A percentile compares a stretch with the other conserved stretches of the same genome.
Evolutionary conservation across 495 filamentous ascomycete species (phyloP).

Genomic region (Aspergillus nanangensis): DNA sequence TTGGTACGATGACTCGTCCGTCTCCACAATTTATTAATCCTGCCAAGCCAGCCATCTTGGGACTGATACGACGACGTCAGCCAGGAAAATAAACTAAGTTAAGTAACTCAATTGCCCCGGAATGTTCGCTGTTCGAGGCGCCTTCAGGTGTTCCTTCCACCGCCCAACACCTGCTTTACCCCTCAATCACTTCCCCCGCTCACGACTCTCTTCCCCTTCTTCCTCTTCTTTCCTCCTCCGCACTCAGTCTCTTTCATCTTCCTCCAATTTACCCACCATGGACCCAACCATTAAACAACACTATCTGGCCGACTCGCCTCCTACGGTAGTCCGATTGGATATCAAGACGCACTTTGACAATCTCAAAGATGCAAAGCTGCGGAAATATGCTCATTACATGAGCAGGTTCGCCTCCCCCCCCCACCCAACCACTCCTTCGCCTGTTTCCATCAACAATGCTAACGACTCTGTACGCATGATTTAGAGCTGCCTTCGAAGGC

Average conservation of each 20-base stretch:
- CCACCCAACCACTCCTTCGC: not conserved
- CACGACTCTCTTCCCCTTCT: no score
- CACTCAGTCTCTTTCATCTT: constrained; percentile 9
- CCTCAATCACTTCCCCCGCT: constrained; percentile 18
- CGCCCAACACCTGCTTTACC: constrained; percentile 26
- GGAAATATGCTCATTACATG: constrained; percentile 86
- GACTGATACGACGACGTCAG: no score
- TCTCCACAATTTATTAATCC: no score
- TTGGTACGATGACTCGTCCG: no score
- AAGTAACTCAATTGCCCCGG: no score
- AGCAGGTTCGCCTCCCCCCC: constrained; percentile 74
- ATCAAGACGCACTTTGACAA: constrained; percentile 88
- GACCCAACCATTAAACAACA: constrained; percentile 48
- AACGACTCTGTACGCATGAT: not conserved
- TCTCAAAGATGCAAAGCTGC: constrained; percentile 64
- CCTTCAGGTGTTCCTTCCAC: constrained; percentile 18
- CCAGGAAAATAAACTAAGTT: no score
- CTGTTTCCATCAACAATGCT: constrained; percentile 1
- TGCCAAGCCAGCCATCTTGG: constrained; percentile 9
- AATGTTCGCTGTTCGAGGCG: constrained; percentile 23
- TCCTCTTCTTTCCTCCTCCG: not conserved
- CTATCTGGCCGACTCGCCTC: constrained; percentile 87
- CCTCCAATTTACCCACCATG: constrained; percentile 25
- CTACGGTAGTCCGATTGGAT: constrained; percentile 76
- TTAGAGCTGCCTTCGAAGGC: constrained; percentile 78